Conservation (phyloP, 257 asterid genomes). For the Forsythia viridissima region DNA sequence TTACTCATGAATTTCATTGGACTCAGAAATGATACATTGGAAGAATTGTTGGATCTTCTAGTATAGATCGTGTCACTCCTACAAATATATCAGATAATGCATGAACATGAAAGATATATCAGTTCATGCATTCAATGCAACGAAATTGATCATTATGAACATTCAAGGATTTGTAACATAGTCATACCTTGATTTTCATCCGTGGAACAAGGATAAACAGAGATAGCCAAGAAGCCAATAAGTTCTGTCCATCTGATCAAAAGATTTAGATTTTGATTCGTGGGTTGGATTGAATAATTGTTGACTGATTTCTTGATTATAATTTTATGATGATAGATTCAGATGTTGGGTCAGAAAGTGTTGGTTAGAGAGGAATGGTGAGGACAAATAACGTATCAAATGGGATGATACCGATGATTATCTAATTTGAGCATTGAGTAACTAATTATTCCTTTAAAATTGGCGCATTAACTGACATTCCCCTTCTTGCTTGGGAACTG, state of each 20-base stretch:
- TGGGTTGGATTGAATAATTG: not conserved
- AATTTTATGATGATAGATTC: not conserved
- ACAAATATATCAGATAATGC: not conserved
- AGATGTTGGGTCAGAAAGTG: constrained; percentile 9
- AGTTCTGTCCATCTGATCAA: not conserved
- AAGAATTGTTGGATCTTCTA: no score
- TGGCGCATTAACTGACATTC: not conserved
- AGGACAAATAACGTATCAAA: constrained; percentile 21
- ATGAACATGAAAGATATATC: not conserved
- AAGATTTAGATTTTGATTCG: not conserved
- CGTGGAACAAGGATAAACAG: not conserved
- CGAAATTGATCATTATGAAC: not conserved
- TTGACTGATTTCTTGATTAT: not conserved
- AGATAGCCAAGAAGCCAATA: not conserved
- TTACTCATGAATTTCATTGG: no score
- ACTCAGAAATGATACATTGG: no score
- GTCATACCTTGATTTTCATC: not conserved
- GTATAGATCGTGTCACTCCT: not conserved
- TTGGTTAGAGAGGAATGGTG: constrained; percentile 18
- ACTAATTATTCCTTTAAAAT: not conserved
- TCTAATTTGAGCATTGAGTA: not conserved
- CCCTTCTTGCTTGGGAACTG: not conserved
- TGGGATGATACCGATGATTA: not conserved
- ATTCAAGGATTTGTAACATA: not conserved
- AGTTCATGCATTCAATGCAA: not conserved